Base-by-base conservation (phyloP, 805 yeast genomes). In the Candida anglica region DNA sequence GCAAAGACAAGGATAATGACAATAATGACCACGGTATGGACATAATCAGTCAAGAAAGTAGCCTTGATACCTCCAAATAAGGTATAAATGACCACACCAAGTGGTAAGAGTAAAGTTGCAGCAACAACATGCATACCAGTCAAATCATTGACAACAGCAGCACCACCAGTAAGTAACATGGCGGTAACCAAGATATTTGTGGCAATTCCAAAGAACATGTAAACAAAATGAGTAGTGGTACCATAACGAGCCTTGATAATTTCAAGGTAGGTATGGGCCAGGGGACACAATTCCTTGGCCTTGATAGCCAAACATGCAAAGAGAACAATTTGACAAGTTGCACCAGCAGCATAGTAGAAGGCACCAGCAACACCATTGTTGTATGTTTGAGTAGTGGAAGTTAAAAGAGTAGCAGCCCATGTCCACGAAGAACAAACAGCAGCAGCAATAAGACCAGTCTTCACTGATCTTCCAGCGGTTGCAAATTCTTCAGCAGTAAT, bases 371-470 rank as follows among this genome's bases (percentile, higher is more conserved):
- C 75, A 49, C 98, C 98, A 40, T 67, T 64, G 36, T 60, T 58
- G 58, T 85, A 88, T 15, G 86, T 86, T 55, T 83, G 88, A 15
- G 95, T 76, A 1, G 94, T 77, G 11, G 55, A 52, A 15, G 63
- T 60, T 32, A 60, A 51, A 19, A 58, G 46, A n/a, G 58, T 57
- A n/a, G 69, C 69, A 25, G 69, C 62, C 73, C 73, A 67, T 10
- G 96, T 87, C 98, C 98, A 89, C 6, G 91, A 80, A 9, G 91
- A 80, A 6, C 88, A 96, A 19, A 89, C 96, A 6, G 96, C 95
- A 6, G 95, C 80, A 4, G 91, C 80, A 41, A 87, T 81, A 44
- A 89, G 67, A 31, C 93, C 93, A 0, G 91, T 79, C 47, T 82
- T 84, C 27, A 89, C 94, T 3, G 86, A 70, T 53, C 96, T 75